A percentile compares a stretch with the other conserved stretches of the same genome.
phyloP scores from a whole-genome alignment of 768 basidiomycete genomes.

The Lentinula sp. region DNA sequence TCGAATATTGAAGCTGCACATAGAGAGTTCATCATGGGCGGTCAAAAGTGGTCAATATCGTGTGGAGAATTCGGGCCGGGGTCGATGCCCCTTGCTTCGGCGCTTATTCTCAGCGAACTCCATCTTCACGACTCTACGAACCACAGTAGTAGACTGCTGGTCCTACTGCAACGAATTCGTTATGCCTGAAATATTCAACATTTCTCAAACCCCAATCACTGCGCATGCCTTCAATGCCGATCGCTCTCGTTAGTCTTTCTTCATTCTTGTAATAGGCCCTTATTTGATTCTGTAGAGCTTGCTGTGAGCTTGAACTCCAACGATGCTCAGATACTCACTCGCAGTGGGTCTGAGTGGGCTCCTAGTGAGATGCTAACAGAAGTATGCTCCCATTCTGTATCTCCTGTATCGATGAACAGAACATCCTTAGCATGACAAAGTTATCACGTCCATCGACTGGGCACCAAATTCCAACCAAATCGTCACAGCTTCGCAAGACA shows the following conservation, averaged over 20 bases:
- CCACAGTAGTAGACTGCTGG: slow-evolving; percentile 16
- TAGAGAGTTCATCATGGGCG: too few relatives aligned
- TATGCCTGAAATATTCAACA: slow-evolving; percentile 62
- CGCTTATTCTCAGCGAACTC: too few relatives aligned
- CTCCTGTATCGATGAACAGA: background rate
- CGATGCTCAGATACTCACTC: slow-evolving; percentile 77
- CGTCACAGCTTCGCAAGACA: slow-evolving; percentile 97
- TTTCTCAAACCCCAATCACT: slow-evolving; percentile 82
- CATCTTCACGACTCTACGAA: background rate
- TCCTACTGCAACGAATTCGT: slow-evolving; percentile 33
- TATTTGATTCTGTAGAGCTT: slow-evolving; percentile 53
- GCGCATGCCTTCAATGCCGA: slow-evolving; percentile 90
- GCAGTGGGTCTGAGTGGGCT: slow-evolving; percentile 63
- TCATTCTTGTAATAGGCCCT: background rate
- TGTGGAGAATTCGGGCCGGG: too few relatives aligned
- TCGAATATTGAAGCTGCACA: too few relatives aligned
- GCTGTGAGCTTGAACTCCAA: slow-evolving; percentile 88
- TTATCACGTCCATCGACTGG: slow-evolving; percentile 98
- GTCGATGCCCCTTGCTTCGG: too few relatives aligned
- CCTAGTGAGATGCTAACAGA: slow-evolving; percentile 76
- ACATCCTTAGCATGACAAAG: slow-evolving; percentile 81
- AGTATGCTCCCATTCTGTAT: slow-evolving; percentile 33
- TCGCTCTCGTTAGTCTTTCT: slow-evolving; percentile 58
- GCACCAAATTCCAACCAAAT: slow-evolving; percentile 95
- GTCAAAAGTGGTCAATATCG: too few relatives aligned